Percentiles rank a stretch among this genome's conserved stretches.
Evolutionary conservation across 1,139 yeast species (phyloP).

Genomic region (Geotrichum fermentans): DNA sequence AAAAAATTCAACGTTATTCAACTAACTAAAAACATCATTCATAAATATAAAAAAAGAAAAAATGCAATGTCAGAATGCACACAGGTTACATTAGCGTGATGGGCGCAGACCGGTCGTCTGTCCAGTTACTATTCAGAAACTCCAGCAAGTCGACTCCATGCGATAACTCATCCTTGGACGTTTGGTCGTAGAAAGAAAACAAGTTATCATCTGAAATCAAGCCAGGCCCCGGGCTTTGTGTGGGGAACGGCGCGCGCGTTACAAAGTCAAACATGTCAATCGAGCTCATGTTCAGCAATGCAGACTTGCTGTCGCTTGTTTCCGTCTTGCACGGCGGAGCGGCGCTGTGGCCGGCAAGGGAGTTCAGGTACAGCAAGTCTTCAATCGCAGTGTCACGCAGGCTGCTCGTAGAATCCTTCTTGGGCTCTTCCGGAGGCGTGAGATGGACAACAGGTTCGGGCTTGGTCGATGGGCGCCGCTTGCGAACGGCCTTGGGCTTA

Average conservation of each 20-base stretch:
- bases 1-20: background rate
- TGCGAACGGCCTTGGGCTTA: constrained; percentile 5
- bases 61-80: background rate
- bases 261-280: constrained; percentile 19
- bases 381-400: constrained; percentile 18
- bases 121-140: constrained; percentile 7
- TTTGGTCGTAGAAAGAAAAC: background rate
- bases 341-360: constrained; percentile 6
- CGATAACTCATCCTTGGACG: background rate
- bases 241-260: constrained; percentile 10
- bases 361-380: constrained; percentile 18
- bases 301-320: background rate
- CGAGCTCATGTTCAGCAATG: background rate
- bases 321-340: background rate
- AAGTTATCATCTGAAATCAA: constrained; percentile 11
- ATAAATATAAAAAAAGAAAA: background rate
- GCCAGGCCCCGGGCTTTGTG: constrained; percentile 3
- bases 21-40: background rate
- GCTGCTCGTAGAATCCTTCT: background rate
- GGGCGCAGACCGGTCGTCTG: background rate
- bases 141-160: constrained; percentile 11
- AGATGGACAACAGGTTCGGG: constrained; percentile 2
- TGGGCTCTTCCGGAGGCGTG: constrained; percentile 2
- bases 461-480: constrained; percentile 13
- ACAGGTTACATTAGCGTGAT: background rate